Evolutionary conservation across 1,284 basidiomycete genomes (phyloP).

Genomic region (Schizophyllum commune): DNA sequence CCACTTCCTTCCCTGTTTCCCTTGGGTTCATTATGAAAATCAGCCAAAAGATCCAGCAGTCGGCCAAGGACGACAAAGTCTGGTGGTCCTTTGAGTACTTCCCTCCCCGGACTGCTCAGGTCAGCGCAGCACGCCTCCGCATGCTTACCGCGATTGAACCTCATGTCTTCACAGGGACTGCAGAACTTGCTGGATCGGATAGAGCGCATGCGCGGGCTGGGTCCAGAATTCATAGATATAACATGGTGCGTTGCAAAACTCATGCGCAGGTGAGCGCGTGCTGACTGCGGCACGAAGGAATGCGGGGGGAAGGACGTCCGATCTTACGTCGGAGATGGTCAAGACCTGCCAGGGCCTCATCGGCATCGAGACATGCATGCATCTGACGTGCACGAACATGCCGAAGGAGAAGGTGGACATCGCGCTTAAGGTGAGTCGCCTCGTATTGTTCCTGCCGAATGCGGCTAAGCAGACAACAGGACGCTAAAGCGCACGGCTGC

Average conservation of each 20-base stretch:
- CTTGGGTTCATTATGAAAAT: slow-evolving; percentile 65
- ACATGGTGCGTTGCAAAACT: slow-evolving; percentile 63
- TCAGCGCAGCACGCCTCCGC: slow-evolving; percentile 20
- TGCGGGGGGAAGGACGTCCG: slow-evolving; percentile 91
- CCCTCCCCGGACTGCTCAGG: slow-evolving; percentile 92
- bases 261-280: slow-evolving; percentile 4
- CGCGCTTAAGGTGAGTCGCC: slow-evolving; percentile 64
- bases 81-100: slow-evolving; percentile 99
- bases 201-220: slow-evolving; percentile 92
- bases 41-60: slow-evolving; percentile 82
- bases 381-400: slow-evolving; percentile 98
- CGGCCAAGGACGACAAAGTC: slow-evolving; percentile 72
- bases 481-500: slow-evolving; percentile 89
- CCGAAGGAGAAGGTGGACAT: slow-evolving; percentile 89
- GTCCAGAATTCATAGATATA: slow-evolving; percentile 98
- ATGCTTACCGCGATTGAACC: slow-evolving; percentile 2
- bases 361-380: slow-evolving; percentile 96
- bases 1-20: background rate
- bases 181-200: slow-evolving; percentile 96
- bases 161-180: slow-evolving; percentile 52
- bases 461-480: slow-evolving; percentile 34
- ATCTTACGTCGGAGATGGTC: slow-evolving; percentile 91
- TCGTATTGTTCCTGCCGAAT: slow-evolving; percentile 8
- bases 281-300: slow-evolving; percentile 50
- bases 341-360: slow-evolving; percentile 91